Evolutionary conservation across 768 basidiomycete genomes (phyloP), one percentile per base, ranked within the genome.

Genomic region (Hygrocybe coccinea): DNA sequence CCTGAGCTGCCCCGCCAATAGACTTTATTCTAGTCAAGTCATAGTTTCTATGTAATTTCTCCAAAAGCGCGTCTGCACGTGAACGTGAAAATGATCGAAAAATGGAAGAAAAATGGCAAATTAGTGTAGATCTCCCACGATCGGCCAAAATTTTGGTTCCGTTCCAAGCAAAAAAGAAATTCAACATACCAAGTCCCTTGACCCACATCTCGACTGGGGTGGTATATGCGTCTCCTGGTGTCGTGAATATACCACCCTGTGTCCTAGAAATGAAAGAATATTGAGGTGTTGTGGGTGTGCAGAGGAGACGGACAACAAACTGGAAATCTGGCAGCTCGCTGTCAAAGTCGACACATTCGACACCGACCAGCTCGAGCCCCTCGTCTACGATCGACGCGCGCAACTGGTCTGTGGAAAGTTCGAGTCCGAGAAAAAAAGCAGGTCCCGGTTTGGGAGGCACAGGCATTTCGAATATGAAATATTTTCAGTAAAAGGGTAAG

Each of bases 161-260:
- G 82, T 72, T 55, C 58, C 53, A 56, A 55, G 51, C 62, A 64
- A 65, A 64, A 60, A 59, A 55, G 52, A 62, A 39, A 44, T 36
- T 43, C 57, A 54, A 74, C 85, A 70, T 68, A 90, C 91, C 91
- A 49, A 93, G 79, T 14, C 79, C 87, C 67, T 89, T 90, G 53
- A 91, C 83, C 90, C 90, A 92, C 87, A 92, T 90, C 64, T 93
- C 90, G 45, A 93, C 80, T 1, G 91, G 90, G 6, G 90, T 91
- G 37, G 88, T 91, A 66, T 87, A 91, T 21, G 88, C 89, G 69
- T 92, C 89, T 29, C 88, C 89, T 3, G 87, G 86, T 0, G 87
- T 89, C 43, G 87, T 91, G 70, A 91, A 91, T 56, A 92, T 87
- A 5, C 91, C 91, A 46, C 88, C 88, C 57, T 88, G 86, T 1